Conservation (phyloP, 1,284 basidiomycete species). For the Heterobasidion irregulare region DNA sequence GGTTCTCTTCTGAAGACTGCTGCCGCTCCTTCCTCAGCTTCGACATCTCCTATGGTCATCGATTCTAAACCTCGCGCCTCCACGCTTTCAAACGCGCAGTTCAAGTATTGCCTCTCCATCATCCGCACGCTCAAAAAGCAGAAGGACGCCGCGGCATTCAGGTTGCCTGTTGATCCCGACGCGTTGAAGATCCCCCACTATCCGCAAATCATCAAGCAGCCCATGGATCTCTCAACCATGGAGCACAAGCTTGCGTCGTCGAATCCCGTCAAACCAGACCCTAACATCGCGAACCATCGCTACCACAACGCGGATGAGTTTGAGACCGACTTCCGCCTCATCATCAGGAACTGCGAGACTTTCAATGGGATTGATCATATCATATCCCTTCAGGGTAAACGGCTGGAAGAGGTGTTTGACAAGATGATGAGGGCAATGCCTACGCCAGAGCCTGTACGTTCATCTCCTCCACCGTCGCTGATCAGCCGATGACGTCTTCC, state of each 20-base stretch:
- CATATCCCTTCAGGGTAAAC: constrained; percentile 73
- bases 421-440: constrained; percentile 83
- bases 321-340: constrained; percentile 72
- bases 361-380: constrained; percentile 93
- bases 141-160: constrained; percentile 80
- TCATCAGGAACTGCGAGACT: constrained; percentile 83
- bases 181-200: constrained; percentile 92
- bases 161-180: constrained; percentile 86
- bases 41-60: constrained; percentile 16
- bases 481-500: constrained; percentile 6
- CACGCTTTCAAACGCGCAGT: constrained; percentile 56
- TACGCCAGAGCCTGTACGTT: constrained; percentile 63
- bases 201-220: constrained; percentile 76
- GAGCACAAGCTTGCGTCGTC: constrained; percentile 81
- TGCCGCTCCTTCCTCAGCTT: constrained; percentile 53
- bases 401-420: constrained; percentile 82
- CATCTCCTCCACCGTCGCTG: constrained; percentile 8
- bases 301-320: constrained; percentile 76
- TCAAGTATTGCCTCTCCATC: constrained; percentile 75
- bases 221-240: constrained; percentile 95
- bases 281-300: constrained; percentile 60
- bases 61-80: constrained; percentile 22
- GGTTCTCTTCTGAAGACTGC: constrained; percentile 41
- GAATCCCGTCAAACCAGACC: constrained; percentile 70
- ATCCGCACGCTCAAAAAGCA: constrained; percentile 82